Base-by-base conservation (phyloP, 2,329 filamentous ascomycete genomes). In the Colletotrichum costaricense region DNA sequence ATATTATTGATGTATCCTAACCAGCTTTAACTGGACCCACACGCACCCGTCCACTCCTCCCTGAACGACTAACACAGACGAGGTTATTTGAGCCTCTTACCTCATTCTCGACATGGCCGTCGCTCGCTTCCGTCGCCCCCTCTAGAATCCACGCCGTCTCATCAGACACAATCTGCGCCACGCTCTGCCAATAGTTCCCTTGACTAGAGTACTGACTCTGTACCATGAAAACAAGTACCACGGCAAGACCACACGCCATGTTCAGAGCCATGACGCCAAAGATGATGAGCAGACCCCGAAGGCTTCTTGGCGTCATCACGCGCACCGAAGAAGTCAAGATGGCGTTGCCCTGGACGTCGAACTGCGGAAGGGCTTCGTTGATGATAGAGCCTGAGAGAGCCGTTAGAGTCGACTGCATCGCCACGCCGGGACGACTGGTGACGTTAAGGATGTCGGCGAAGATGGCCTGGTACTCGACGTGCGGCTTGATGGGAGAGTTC, bases 121-220 rank as follows among this genome's bases (percentile, higher is more conserved):
- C 77, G 11, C 60, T 67, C n/a, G 73, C 67, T 35, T 73, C 69
- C 12, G 75, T 64, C 0, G 76, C 70, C 5, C 72, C 74, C 22
- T 78, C 69, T 2, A 78, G 38, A 16, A 78, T 63, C 55, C 72
- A 75, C 4, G 74, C 54, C 19, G 76, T 77, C 46, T 77, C 71
- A 9, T 77, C 76, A 2, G 77, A 77, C 9, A 77, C 65, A n/a
- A 77, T 64, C 57, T 78, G 77, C 22, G 77, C 70, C 16, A 78
- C 33, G 1, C 70, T 72, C 19, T 77, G 77, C 77, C 77, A 78
- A 28, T 76, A 76, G 16, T 77, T 76, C 0, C 76, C 77, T 35
- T 75, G 74, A 46, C 74, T 77, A 2, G 77, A 78, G 33, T 72
- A 74, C 0, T 66, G 58, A 24, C 77, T 77, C 19, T 65, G 70